Evolutionary conservation across 2,329 filamentous ascomycete genomes (phyloP), one percentile per base, ranked within the genome.

Genomic region (Fusarium musae): DNA sequence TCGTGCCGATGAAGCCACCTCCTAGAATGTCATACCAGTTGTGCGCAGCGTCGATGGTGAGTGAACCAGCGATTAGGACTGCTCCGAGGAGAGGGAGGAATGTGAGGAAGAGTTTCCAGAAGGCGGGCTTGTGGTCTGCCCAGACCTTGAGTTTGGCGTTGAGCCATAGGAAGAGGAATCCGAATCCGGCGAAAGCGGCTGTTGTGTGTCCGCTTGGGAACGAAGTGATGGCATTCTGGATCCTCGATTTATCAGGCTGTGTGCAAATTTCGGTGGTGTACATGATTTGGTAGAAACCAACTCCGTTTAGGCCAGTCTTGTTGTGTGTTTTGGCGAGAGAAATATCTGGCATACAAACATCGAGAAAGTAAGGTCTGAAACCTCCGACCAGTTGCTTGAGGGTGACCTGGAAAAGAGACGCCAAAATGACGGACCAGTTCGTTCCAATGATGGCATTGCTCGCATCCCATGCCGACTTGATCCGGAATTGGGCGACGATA

Each of bases 131-230:
- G 78, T 92, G 89, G 79, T 92, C 90, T 26, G 87, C 84, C 83
- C 88, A 93, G 57, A 93, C 87, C 82, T 93, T 93, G 43, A 93
- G 83, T 82, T 93, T 93, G 39, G 90, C 91, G 76, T 93, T 93
- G 32, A 93, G 84, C 83, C 92, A 93, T 16, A 93, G 83, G 73
- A 87, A 91, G 12, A 93, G 81, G 77, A 89, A 93, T 12, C 90
- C 85, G 69, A 89, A 90, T 4, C 89, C 89, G 0, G 90, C 89
- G 66, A 90, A 92, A 1, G 90, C 89, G 3, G 88, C 89, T 0
- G 90, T 90, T 2, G 90, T 87, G 79, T 93, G 92, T 2, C 92
- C 92, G 10, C 89, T 92, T 0, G 92, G 92, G 75, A 93, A 92
- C 3, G 88, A 89, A 42, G 91, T 89, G 39, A 93, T 84, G 9